Conservation (phyloP, 805 yeast species). For the Hanseniaspora taiwanica region DNA sequence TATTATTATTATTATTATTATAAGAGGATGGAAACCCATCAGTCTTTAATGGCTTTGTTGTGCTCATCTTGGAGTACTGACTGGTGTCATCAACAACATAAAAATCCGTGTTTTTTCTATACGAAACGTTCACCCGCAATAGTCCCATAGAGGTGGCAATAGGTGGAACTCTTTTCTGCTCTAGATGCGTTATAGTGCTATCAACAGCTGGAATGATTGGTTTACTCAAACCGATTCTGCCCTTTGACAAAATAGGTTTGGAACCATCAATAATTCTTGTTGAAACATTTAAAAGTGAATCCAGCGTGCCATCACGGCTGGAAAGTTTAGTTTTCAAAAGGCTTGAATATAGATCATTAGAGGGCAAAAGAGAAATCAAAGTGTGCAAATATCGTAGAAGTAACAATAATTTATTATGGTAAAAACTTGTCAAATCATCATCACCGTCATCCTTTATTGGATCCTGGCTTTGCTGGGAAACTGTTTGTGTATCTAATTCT, state of each 20-base stretch:
- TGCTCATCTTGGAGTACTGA: not conserved
- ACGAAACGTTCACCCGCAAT: constrained; percentile 63
- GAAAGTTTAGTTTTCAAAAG: constrained; percentile 27
- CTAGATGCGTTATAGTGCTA: constrained; percentile 34
- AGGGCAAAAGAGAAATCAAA: constrained; percentile 54
- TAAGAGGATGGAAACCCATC: not conserved
- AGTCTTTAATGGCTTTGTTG: not conserved
- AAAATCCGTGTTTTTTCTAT: constrained; percentile 60
- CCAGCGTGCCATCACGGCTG: constrained; percentile 22
- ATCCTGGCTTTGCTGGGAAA: constrained; percentile 25
- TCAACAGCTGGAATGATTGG: constrained; percentile 33
- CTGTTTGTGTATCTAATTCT: constrained; percentile 35
- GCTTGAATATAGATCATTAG: constrained; percentile 41
- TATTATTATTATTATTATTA: no score
- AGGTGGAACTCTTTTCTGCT: constrained; percentile 52
- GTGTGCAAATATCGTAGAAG: constrained; percentile 65
- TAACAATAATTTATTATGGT: constrained; percentile 63
- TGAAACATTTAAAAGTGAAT: constrained; percentile 25
- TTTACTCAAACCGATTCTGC: constrained; percentile 74
- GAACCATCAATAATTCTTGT: constrained; percentile 64
- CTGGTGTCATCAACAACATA: constrained; percentile 44
- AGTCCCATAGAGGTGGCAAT: constrained; percentile 67
- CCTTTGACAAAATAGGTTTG: constrained; percentile 64
- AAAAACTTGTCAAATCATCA: constrained; percentile 44
- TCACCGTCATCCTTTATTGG: constrained; percentile 8